Percentiles rank a stretch among this genome's conserved stretches.
Conservation (phyloP, 176 grass and related monocot genomes). For the Avena sativa region DNA sequence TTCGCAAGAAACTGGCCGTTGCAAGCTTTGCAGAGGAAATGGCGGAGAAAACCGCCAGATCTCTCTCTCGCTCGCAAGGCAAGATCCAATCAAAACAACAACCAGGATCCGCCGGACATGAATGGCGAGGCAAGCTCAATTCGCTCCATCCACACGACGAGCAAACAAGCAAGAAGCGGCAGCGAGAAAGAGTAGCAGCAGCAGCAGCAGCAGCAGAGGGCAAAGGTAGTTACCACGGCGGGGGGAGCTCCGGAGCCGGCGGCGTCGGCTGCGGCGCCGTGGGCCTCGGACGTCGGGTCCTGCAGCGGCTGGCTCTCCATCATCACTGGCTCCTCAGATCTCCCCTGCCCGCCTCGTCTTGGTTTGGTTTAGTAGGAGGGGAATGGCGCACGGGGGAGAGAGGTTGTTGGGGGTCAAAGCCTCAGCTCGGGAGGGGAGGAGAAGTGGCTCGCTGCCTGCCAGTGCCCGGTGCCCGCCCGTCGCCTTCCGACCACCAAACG, state of each 20-base stretch:
- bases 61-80: neutral
- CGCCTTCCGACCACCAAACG: conserved; percentile 30
- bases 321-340: conserved; percentile 45
- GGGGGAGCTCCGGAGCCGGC: conserved; percentile 37
- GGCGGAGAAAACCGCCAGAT: conserved; percentile 1
- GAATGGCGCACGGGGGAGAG: neutral
- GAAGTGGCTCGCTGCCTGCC: conserved; percentile 23
- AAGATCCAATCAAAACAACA: neutral
- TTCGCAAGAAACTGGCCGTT: neutral
- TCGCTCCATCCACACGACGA: neutral
- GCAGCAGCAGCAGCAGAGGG: no score
- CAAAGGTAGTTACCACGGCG: conserved; percentile 37
- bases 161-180: neutral
- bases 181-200: neutral
- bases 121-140: neutral
- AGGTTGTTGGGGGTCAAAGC: conserved; percentile 48
- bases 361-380: conserved; percentile 19
- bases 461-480: neutral
- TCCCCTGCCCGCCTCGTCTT: neutral
- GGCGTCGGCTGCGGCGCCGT: neutral
- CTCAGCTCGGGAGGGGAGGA: neutral
- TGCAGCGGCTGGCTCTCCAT: conserved; percentile 75
- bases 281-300: conserved; percentile 21
- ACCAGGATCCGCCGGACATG: neutral
- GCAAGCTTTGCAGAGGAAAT: neutral